These are phyloP conservation scores for Dendrocalamus sinicus DNA, from an alignment of 176 grass and related monocot genomes.

Conservation along the genomic window DNA sequence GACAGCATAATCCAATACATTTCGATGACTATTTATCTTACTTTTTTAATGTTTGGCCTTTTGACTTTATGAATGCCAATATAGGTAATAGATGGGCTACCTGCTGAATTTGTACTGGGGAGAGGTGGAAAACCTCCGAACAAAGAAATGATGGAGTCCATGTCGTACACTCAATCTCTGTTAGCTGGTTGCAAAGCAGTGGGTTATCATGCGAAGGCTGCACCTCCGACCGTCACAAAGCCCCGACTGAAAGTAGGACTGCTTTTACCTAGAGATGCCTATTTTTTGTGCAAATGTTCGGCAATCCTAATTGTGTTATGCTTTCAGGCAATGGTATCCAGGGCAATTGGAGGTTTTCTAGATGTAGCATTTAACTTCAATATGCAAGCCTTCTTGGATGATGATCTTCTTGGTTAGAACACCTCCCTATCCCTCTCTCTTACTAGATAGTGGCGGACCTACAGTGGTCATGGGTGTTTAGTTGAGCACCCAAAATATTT, in stretches of 20 bases:
- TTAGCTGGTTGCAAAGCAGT: slow-evolving; percentile 64
- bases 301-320: background rate
- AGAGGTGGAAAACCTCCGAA: slow-evolving; percentile 64
- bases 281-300: slow-evolving; percentile 7
- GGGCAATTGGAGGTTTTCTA: slow-evolving; percentile 94
- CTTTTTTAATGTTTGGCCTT: background rate
- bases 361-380: slow-evolving; percentile 99
- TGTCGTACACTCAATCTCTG: slow-evolving; percentile 88
- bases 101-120: slow-evolving; percentile 90
- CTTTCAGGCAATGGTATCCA: slow-evolving; percentile 88
- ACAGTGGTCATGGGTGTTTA: too few species aligned
- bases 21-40: slow-evolving; percentile 4
- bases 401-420: slow-evolving; percentile 88
- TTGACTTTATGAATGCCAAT: slow-evolving; percentile 60
- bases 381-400: slow-evolving; percentile 89
- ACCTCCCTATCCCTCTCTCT: background rate
- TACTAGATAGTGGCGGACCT: background rate
- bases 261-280: background rate
- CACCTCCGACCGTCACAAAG: slow-evolving; percentile 92
- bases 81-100: slow-evolving; percentile 94
- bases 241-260: slow-evolving; percentile 83
- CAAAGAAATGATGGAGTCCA: slow-evolving; percentile 69
- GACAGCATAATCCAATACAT: slow-evolving; percentile 17
- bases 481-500: too few species aligned
- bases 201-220: slow-evolving; percentile 96